These are phyloP conservation scores for Pythium monospermum DNA, from an alignment of 352 stramenopile species.

Conservation along the genomic window DNA sequence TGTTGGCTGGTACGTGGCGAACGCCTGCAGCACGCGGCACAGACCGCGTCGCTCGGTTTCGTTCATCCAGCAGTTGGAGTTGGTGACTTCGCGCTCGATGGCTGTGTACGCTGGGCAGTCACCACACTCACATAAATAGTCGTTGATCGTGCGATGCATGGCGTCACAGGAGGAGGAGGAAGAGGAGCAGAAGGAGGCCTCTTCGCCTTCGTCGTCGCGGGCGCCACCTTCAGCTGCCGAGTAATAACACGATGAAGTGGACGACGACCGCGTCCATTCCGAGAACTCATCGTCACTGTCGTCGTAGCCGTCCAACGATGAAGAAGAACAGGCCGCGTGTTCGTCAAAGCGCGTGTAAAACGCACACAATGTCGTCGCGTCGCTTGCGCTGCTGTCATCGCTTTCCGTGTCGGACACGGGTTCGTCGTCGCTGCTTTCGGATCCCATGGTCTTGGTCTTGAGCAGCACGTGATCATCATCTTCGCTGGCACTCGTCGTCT, in stretches of 20 bases:
- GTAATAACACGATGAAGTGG: slow-evolving; percentile 23
- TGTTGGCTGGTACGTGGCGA: slow-evolving; percentile 19
- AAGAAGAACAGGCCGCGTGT: background rate
- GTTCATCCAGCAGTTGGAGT: slow-evolving; percentile 34
- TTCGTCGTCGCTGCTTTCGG: slow-evolving; percentile 12
- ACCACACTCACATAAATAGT: slow-evolving; percentile 23
- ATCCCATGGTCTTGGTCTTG: slow-evolving; percentile 14
- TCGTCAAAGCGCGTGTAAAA: slow-evolving; percentile 20
- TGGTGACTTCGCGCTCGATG: slow-evolving; percentile 26
- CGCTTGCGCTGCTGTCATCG: slow-evolving; percentile 22
- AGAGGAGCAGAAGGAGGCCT: background rate
- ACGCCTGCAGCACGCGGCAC: slow-evolving; percentile 28
- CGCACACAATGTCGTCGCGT: slow-evolving; percentile 15
- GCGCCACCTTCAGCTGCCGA: slow-evolving; percentile 20
- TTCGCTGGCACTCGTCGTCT: slow-evolving; percentile 11
- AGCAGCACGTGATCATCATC: slow-evolving; percentile 7
- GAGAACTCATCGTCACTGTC: slow-evolving; percentile 20
- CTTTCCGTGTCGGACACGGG: slow-evolving; percentile 25
- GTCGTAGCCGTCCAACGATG: slow-evolving; percentile 9
- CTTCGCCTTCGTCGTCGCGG: slow-evolving; percentile 2
- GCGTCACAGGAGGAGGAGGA: slow-evolving; percentile 12
- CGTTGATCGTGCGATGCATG: slow-evolving; percentile 7
- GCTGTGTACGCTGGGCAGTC: slow-evolving; percentile 21
- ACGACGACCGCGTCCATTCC: slow-evolving; percentile 21
- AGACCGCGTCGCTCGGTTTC: slow-evolving; percentile 24